A percentile compares a stretch with the other conserved stretches of the same genome.
Evolutionary conservation across 495 filamentous ascomycete species (phyloP).

Genomic region (Rhypophila decipiens): DNA sequence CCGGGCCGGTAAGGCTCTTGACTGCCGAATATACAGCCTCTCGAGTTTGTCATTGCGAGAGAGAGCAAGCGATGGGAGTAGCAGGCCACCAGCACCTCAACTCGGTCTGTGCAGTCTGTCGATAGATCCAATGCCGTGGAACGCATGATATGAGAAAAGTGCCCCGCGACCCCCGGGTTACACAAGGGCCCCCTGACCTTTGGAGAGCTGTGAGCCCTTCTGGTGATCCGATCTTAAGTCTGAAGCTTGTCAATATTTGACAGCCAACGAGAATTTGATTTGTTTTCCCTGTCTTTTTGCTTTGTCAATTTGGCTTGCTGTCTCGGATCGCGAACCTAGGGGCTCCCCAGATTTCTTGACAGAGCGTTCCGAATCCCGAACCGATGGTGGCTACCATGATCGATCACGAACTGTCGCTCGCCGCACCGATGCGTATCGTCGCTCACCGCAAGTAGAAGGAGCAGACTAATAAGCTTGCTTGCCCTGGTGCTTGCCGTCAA

Average conservation of each 20-base stretch:
- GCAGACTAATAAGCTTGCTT: too few relatives aligned
- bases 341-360: too few relatives aligned
- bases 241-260: too few relatives aligned
- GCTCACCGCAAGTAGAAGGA: neutral
- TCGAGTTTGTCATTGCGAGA: neutral
- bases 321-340: too few relatives aligned
- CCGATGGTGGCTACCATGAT: neutral
- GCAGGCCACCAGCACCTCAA: neutral
- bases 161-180: conserved; percentile 4
- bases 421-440: neutral
- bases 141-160: conserved; percentile 7
- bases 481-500: neutral
- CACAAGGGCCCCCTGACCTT: conserved; percentile 1
- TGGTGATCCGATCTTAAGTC: neutral
- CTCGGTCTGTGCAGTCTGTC: too few relatives aligned
- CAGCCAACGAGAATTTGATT: too few relatives aligned
- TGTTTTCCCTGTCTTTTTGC: too few relatives aligned
- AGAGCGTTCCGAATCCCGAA: too few relatives aligned
- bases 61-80: neutral
- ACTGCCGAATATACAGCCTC: neutral
- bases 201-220: neutral
- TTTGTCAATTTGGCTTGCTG: too few relatives aligned
- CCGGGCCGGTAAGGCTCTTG: neutral
- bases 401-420: too few relatives aligned
- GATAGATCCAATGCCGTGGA: conserved; percentile 11